Evolutionary conservation across 257 asterid genomes (phyloP).

Genomic region (Solanum dulcamara): DNA sequence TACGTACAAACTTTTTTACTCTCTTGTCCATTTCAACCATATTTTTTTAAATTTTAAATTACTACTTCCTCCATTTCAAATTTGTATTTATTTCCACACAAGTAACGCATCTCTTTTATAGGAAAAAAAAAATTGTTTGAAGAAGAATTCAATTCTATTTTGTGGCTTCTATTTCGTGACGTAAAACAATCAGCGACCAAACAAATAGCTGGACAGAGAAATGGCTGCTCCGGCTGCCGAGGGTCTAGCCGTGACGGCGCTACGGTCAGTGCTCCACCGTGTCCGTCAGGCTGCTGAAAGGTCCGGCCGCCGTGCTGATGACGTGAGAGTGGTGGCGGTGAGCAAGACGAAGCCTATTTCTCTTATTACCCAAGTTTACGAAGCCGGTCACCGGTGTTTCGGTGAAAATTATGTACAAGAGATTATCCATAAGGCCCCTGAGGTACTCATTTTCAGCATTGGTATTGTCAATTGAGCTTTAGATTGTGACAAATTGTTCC

Average conservation of each 20-base stretch:
- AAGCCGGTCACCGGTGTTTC: constrained; percentile 65
- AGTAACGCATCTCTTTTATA: not conserved
- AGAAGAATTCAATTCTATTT: not conserved
- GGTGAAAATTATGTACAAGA: constrained; percentile 88
- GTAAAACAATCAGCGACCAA: not conserved
- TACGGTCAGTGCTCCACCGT: constrained; percentile 56
- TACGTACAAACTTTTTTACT: not conserved
- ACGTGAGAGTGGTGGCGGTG: constrained; percentile 76
- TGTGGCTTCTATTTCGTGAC: not conserved
- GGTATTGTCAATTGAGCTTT: not conserved
- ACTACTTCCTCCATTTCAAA: not conserved
- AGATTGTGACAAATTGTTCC: not conserved
- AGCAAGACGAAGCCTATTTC: constrained; percentile 73
- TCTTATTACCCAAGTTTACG: constrained; percentile 53
- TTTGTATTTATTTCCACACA: not conserved
- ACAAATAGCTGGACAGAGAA: not conserved
- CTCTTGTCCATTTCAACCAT: not conserved
- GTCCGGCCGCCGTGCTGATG: constrained; percentile 65
- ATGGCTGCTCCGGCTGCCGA: constrained; percentile 80
- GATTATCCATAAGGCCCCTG: constrained; percentile 73
- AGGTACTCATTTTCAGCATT: constrained; percentile 25
- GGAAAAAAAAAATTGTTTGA: not conserved
- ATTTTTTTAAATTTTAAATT: too few species aligned
- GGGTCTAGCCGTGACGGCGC: constrained; percentile 50
- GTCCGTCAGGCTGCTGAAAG: constrained; percentile 57